Evolutionary conservation across 2,329 filamentous ascomycete genomes (phyloP).

Genomic region (Verticillium albo-atrum): DNA sequence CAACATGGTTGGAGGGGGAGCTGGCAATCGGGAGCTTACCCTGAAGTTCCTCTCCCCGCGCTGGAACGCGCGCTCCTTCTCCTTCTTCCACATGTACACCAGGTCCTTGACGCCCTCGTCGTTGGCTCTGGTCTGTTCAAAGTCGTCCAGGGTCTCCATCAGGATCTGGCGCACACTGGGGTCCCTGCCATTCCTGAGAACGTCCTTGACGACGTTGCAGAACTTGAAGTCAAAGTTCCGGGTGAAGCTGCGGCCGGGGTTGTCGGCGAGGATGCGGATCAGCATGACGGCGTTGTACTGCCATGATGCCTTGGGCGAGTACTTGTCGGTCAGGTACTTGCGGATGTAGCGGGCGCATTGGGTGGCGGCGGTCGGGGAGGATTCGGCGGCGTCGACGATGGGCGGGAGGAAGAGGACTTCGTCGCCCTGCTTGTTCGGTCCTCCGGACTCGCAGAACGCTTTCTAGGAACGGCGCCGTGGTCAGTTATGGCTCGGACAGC

Average conservation of each 20-base stretch:
- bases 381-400: conserved; percentile 94
- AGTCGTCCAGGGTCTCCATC: conserved; percentile 77
- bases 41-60: neutral
- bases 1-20: neutral
- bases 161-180: conserved; percentile 78
- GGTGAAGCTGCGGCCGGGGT: conserved; percentile 89
- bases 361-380: conserved; percentile 77
- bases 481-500: conserved; percentile 14
- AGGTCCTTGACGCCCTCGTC: conserved; percentile 71
- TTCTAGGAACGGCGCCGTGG: conserved; percentile 43
- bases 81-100: conserved; percentile 83
- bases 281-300: conserved; percentile 98
- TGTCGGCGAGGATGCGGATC: conserved; percentile 84
- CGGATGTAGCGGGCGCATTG: conserved; percentile 78
- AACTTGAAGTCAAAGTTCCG: conserved; percentile 85
- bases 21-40: neutral
- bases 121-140: conserved; percentile 66
- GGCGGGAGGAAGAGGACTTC: conserved; percentile 89
- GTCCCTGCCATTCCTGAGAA: conserved; percentile 69
- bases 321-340: conserved; percentile 73
- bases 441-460: conserved; percentile 75
- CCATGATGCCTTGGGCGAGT: conserved; percentile 59
- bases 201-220: conserved; percentile 66
- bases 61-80: conserved; percentile 61
- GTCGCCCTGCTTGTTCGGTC: conserved; percentile 61